phyloP scores from a whole-genome alignment of 495 filamentous ascomycete species.

The Hypomontagnella submonticulosa region DNA sequence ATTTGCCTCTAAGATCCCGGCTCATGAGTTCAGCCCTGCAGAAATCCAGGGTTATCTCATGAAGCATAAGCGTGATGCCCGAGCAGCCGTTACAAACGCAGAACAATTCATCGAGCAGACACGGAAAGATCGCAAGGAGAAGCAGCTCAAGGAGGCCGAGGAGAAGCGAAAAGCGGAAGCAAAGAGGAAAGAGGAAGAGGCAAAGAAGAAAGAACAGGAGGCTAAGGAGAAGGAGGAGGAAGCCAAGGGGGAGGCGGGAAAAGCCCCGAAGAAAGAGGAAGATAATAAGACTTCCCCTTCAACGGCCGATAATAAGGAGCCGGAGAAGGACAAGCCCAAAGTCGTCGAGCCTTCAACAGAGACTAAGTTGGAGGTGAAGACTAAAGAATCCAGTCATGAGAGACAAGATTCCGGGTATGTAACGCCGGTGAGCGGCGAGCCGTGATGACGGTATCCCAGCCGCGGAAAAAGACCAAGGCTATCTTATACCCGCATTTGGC shows the following conservation, averaged over 20 bases:
- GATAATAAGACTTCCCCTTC: conserved; percentile 1
- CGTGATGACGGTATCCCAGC: conserved; percentile 10
- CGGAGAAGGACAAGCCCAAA: conserved; percentile 15
- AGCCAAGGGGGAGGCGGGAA: conserved; percentile 42
- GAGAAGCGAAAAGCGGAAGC: conserved; percentile 54
- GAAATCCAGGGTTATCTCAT: conserved; percentile 83
- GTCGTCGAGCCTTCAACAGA: conserved; percentile 24
- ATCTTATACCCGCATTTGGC: neutral
- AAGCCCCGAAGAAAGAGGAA: neutral
- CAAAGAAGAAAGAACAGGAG: conserved; percentile 48
- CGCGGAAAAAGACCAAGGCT: neutral
- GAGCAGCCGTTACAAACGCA: conserved; percentile 66
- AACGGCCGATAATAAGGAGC: conserved; percentile 16
- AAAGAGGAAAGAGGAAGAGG: conserved; percentile 49
- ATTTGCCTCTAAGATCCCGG: conserved; percentile 72
- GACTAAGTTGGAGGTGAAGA: conserved; percentile 26
- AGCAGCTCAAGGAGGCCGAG: conserved; percentile 59
- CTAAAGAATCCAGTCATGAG: conserved; percentile 31
- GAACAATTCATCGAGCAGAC: conserved; percentile 67
- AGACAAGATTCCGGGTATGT: conserved; percentile 45
- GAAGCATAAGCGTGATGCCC: conserved; percentile 72
- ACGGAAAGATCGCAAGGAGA: conserved; percentile 68
- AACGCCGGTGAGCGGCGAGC: conserved; percentile 38
- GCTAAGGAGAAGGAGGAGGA: conserved; percentile 43
- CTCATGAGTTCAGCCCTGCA: conserved; percentile 73